Evolutionary conservation across 768 basidiomycete genomes (phyloP), one percentile per base, ranked within the genome.

Genomic region (Boletellus ananiceps): DNA sequence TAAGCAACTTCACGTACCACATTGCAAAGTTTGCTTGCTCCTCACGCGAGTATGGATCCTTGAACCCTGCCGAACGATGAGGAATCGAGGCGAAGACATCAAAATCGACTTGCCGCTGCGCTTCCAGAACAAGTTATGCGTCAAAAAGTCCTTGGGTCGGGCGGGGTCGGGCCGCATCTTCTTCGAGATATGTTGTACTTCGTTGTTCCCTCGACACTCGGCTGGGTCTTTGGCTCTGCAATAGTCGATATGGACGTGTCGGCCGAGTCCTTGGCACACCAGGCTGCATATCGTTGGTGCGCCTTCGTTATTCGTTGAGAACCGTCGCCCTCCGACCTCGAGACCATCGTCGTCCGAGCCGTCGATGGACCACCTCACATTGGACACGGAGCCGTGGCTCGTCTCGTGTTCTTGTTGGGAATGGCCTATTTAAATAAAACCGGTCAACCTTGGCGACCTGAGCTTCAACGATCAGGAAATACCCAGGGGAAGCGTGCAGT

Each of bases 241-340:
- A 47, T 74, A 77, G 55, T 79, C 79, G 48, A 82, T 63, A 50
- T 83, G 82, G 2, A 65, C 67, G 45, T 84, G 82, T 32, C 82
- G 61, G 4, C 78, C 79, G 53, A 81, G 66, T 5, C 73, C 62
- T 19, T 71, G 63, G 56, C 82, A 83, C 32, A 79, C 67, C 16
- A 81, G 58, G 40, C 69, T 81, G 61, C 82, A 83, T 69, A 82
- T 71, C 77, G 82, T 79, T 1, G 82, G 82, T 0, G 79, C 79
- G 8, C 81, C 80, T 27, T 78, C 75, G 39, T 81, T 78, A 34
- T 71, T 71, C 0, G 74, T 58, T 5, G 72, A 77, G 58, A 79
- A 83, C 44, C 71, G 76, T 44, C 74, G 72, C 0, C 80, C 80
- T 40, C 73, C 72, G 8, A 82, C 61, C 50, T 82, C 82, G 5